Percentiles rank a stretch among this genome's conserved stretches.
These are phyloP conservation scores for Oryza coarctata DNA, from an alignment of 176 grass and related monocot species.

Conservation along the genomic window DNA sequence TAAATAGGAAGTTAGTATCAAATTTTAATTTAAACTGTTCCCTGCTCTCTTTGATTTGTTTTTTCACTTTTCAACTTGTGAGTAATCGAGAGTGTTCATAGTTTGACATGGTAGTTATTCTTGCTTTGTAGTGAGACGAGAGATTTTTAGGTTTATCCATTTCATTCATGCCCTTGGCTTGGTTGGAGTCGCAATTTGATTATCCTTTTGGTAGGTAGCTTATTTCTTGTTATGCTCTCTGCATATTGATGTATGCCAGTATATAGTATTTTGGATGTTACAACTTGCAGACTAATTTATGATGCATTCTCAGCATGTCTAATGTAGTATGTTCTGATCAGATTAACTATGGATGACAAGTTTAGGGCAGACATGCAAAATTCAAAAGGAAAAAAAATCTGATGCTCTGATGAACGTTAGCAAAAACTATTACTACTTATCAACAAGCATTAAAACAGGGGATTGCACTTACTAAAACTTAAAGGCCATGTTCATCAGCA, in stretches of 20 bases:
- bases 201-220: neutral
- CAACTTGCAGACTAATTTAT: neutral
- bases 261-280: neutral
- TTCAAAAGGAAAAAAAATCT: neutral
- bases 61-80: neutral
- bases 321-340: neutral
- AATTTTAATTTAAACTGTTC: neutral
- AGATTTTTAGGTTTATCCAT: neutral
- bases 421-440: neutral
- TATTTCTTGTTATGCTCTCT: constrained; percentile 15
- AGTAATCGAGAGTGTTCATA: constrained; percentile 40
- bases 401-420: neutral
- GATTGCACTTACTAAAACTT: neutral
- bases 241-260: neutral
- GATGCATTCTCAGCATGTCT: neutral
- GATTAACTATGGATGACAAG: neutral
- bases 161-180: constrained; percentile 26
- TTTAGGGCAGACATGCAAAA: neutral
- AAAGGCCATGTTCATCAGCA: neutral
- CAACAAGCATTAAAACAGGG: neutral
- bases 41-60: neutral
- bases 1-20: constrained; percentile 37
- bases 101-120: constrained; percentile 20
- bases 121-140: constrained; percentile 9
- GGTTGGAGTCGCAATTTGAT: constrained; percentile 5